phyloP scores from a whole-genome alignment of 352 stramenopile genomes.

The Saprolegnia diclina region DNA sequence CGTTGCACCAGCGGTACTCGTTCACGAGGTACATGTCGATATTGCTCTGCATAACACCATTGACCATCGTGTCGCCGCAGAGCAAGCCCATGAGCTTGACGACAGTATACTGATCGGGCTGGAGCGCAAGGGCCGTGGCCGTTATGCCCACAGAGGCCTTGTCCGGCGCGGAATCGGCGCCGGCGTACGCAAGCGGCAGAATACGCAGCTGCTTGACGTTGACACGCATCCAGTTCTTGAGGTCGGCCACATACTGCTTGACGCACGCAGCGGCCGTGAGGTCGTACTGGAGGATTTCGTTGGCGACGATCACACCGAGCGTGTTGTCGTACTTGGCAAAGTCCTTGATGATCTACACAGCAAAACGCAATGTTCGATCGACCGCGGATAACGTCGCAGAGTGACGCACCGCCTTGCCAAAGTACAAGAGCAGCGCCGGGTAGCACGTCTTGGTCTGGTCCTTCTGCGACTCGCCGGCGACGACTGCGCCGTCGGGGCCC shows the following conservation, averaged over 20 bases:
- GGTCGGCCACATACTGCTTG: constrained; percentile 73
- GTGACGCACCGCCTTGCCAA: constrained; percentile 60
- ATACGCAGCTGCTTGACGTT: constrained; percentile 81
- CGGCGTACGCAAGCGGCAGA: constrained; percentile 71
- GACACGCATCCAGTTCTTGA: constrained; percentile 85
- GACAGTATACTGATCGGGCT: constrained; percentile 68
- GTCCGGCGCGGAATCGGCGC: constrained; percentile 37
- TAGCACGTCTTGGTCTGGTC: constrained; percentile 78
- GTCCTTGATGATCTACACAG: constrained; percentile 67
- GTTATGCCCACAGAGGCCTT: not conserved
- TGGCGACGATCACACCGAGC: constrained; percentile 70
- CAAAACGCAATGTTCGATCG: not conserved
- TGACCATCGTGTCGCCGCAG: constrained; percentile 75
- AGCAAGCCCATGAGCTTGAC: constrained; percentile 77
- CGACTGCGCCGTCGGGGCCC: constrained; percentile 38
- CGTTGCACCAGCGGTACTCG: constrained; percentile 82
- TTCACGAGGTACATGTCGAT: constrained; percentile 88
- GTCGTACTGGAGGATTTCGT: constrained; percentile 84
- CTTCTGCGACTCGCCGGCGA: constrained; percentile 38
- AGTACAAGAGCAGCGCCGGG: constrained; percentile 73
- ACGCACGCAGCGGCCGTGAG: constrained; percentile 70
- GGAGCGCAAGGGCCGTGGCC: not conserved
- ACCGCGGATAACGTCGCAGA: not conserved
- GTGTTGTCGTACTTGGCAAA: constrained; percentile 87
- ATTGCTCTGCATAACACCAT: constrained; percentile 72